A percentile compares a stretch with the other conserved stretches of the same genome.
Conservation (phyloP, 495 filamentous ascomycete genomes). For the Aspergillus biplanus region DNA sequence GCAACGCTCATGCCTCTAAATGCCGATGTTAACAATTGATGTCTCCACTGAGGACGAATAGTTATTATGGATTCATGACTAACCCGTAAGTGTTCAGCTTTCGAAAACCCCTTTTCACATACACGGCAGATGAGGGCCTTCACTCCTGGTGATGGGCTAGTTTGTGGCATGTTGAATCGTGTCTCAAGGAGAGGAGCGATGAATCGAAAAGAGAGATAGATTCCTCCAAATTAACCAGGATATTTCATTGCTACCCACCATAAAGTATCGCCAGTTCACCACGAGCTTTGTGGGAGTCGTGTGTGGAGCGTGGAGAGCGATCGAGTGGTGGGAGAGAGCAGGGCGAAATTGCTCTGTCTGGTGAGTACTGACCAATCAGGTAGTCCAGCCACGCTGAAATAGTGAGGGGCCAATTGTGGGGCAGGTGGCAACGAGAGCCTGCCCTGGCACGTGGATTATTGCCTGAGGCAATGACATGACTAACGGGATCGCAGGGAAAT, state of each 20-base stretch:
- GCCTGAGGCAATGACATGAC: background rate
- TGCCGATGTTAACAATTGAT: constrained; percentile 24
- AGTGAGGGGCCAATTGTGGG: constrained; percentile 6
- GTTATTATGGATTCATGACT: constrained; percentile 13
- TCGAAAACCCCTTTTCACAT: constrained; percentile 50
- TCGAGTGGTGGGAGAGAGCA: background rate
- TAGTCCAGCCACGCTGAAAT: background rate
- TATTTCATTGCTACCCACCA: too few relatives aligned
- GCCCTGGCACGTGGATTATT: constrained; percentile 4
- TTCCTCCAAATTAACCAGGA: too few relatives aligned
- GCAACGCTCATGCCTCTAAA: constrained; percentile 53
- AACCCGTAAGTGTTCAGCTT: constrained; percentile 52
- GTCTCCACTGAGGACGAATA: constrained; percentile 24
- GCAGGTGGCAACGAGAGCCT: constrained; percentile 1
- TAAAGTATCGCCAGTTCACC: too few relatives aligned
- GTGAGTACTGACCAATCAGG: background rate
- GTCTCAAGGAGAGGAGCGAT: background rate
- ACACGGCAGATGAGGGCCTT: constrained; percentile 46
- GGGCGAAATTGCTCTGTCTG: too few relatives aligned
- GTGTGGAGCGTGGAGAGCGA: background rate
- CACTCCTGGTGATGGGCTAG: constrained; percentile 19
- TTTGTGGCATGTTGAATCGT: constrained; percentile 22
- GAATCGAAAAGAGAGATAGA: constrained; percentile 3
- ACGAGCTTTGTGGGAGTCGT: too few relatives aligned
- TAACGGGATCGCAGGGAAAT: background rate